A percentile compares a stretch with the other conserved stretches of the same genome.
These are phyloP conservation scores for Canna indica DNA, from an alignment of 176 grass and related monocot genomes.

Conservation along the genomic window DNA sequence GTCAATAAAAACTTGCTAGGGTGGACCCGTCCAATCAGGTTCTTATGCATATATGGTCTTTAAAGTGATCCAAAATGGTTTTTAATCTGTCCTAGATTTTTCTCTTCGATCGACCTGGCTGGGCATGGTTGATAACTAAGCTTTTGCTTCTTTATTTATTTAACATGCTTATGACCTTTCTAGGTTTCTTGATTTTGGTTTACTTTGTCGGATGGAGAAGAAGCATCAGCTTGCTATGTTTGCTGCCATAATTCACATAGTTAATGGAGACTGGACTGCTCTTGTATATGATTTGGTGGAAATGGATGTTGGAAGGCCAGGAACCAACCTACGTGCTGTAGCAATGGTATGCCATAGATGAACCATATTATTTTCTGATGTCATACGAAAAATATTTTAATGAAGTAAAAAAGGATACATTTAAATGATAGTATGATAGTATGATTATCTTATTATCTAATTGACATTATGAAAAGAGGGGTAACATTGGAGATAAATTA, in stretches of 20 bases:
- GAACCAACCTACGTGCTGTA: conserved; percentile 69
- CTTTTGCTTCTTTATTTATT: not conserved
- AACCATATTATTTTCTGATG: not conserved
- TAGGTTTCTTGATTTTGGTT: conserved; percentile 99
- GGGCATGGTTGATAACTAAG: too few relatives aligned
- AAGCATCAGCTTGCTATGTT: conserved; percentile 91
- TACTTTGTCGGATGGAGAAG: conserved; percentile 90
- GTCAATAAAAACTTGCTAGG: too few relatives aligned
- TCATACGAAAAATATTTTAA: not conserved
- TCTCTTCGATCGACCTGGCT: too few relatives aligned
- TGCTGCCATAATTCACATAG: conserved; percentile 74
- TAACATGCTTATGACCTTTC: conserved; percentile 20
- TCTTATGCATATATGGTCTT: too few relatives aligned
- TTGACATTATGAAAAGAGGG: not conserved
- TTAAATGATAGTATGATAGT: not conserved
- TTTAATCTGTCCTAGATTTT: too few relatives aligned
- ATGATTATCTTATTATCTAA: not conserved
- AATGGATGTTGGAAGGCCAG: conserved; percentile 76
- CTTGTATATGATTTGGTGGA: conserved; percentile 81
- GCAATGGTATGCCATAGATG: conserved; percentile 50
- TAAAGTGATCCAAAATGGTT: too few relatives aligned
- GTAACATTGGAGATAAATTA: not conserved
- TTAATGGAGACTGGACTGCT: conserved; percentile 85
- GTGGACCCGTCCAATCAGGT: too few relatives aligned
- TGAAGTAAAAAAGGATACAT: not conserved